Conservation (phyloP, 164 flowering plant species). For the Cinnamomum chago region DNA sequence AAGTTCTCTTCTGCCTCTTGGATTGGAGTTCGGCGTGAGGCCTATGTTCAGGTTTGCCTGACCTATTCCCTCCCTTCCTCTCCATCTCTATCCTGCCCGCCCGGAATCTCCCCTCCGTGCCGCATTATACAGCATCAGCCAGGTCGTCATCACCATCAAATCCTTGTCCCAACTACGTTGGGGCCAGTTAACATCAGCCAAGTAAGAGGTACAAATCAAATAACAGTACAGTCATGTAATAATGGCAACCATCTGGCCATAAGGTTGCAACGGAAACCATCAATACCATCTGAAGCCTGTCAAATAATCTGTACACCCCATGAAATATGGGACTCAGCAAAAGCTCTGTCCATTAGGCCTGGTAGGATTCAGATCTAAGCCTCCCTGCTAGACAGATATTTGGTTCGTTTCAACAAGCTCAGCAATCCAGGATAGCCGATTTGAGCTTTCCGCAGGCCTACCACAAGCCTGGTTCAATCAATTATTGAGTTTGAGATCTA, state of each 20-base stretch:
- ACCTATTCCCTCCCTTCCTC: no score
- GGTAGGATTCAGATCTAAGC: neutral
- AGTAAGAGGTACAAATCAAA: no score
- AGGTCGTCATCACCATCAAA: no score
- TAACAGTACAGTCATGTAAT: no score
- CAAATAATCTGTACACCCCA: neutral
- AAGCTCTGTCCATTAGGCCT: neutral
- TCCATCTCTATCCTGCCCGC: no score
- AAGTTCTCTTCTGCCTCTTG: no score
- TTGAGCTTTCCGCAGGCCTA: neutral
- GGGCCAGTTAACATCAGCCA: no score
- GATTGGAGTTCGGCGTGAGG: no score
- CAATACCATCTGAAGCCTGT: neutral
- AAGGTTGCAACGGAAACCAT: neutral
- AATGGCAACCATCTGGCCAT: neutral
- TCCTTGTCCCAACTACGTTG: no score
- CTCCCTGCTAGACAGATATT: neutral
- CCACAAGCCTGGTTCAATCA: neutral
- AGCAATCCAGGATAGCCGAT: neutral
- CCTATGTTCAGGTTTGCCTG: no score
- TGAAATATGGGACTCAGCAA: neutral
- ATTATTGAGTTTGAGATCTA: neutral
- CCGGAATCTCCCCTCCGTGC: no score
- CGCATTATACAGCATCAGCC: no score
- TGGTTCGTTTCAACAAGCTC: neutral